These are phyloP conservation scores for Aspergillus indologenus DNA, from an alignment of 495 filamentous ascomycete species.

Conservation along the genomic window DNA sequence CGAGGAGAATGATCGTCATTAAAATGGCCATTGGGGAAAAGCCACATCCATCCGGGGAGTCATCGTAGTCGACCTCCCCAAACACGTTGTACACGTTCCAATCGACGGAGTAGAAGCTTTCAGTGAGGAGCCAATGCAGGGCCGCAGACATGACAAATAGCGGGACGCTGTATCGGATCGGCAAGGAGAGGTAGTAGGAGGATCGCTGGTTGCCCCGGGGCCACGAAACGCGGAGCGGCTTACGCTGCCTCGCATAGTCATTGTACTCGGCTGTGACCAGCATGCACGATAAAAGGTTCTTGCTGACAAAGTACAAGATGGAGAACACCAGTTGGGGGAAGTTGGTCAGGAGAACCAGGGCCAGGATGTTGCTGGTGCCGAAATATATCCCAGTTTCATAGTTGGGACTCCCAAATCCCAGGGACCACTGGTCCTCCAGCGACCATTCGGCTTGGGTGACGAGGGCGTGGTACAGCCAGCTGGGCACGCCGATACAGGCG, in stretches of 20 bases:
- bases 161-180: conserved; percentile 37
- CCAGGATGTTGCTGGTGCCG: neutral
- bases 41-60: conserved; percentile 14
- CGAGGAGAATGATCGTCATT: conserved; percentile 16
- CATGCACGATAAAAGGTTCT: conserved; percentile 35
- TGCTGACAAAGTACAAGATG: conserved; percentile 34
- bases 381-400: neutral
- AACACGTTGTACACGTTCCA: conserved; percentile 6
- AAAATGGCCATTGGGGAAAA: conserved; percentile 28
- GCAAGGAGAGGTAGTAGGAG: conserved; percentile 39
- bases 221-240: conserved; percentile 35
- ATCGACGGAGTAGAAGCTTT: conserved; percentile 30
- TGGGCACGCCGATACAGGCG: neutral
- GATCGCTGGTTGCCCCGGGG: conserved; percentile 33
- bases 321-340: conserved; percentile 39
- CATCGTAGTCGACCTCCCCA: neutral
- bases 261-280: conserved; percentile 28
- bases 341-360: conserved; percentile 33
- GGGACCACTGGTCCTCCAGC: conserved; percentile 1
- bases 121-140: conserved; percentile 41
- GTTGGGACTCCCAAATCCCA: neutral
- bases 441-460: neutral
- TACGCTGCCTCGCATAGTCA: conserved; percentile 23
- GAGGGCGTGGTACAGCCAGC: neutral
- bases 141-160: conserved; percentile 20